Percentiles rank a stretch among this genome's conserved stretches.
Evolutionary conservation across 2,329 filamentous ascomycete species (phyloP).

Genomic region (Rutstroemia sp.): DNA sequence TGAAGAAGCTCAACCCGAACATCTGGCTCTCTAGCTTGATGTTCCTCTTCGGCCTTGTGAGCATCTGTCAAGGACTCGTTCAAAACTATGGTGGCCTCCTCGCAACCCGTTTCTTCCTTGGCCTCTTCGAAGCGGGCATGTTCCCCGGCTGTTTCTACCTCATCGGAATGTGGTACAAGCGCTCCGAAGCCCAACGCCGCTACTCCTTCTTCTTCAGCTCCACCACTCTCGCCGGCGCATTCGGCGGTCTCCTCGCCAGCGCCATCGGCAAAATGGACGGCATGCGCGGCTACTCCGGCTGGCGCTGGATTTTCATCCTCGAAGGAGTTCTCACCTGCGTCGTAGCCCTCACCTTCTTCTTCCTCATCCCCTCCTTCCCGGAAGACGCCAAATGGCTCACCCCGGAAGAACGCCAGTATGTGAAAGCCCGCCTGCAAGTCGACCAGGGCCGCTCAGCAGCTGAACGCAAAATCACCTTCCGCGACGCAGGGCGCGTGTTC

Average conservation of each 20-base stretch:
- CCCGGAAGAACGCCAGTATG: conserved; percentile 59
- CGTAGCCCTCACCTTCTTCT: conserved; percentile 56
- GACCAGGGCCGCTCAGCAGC: conserved; percentile 63
- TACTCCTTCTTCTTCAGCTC: conserved; percentile 91
- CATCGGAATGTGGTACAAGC: conserved; percentile 84
- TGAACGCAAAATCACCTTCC: conserved; percentile 51
- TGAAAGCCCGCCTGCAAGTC: conserved; percentile 57
- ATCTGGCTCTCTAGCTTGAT: conserved; percentile 76
- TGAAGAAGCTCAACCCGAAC: conserved; percentile 60
- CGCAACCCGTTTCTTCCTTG: conserved; percentile 78
- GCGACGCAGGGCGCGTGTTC: conserved; percentile 56
- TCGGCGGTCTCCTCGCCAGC: conserved; percentile 76
- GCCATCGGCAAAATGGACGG: conserved; percentile 86
- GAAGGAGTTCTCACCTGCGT: conserved; percentile 61
- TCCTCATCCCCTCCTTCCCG: conserved; percentile 66
- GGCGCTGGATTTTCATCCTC: conserved; percentile 80
- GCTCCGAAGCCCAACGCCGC: conserved; percentile 80
- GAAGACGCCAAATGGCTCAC: conserved; percentile 67
- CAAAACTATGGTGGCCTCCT: conserved; percentile 73
- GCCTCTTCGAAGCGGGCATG: conserved; percentile 68
- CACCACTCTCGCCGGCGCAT: conserved; percentile 73
- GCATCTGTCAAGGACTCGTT: conserved; percentile 30
- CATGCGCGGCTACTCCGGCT: conserved; percentile 58
- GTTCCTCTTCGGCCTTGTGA: conserved; percentile 49
- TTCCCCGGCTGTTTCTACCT: conserved; percentile 69